These are phyloP conservation scores for Talaromyces atroroseus DNA, from an alignment of 2,329 filamentous ascomycete genomes.

Conservation along the genomic window DNA sequence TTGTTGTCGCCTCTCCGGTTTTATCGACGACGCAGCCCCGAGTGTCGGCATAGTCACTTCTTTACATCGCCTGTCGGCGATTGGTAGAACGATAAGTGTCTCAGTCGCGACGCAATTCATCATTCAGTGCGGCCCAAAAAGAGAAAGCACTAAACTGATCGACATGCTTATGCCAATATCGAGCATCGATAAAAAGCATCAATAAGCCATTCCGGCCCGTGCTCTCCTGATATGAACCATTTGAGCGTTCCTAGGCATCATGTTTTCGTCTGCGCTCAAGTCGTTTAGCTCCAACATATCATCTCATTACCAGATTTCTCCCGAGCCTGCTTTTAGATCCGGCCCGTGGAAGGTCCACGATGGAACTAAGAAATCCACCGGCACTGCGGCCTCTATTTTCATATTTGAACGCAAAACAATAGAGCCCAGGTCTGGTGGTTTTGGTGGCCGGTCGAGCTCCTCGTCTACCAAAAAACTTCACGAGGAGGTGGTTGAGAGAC, in stretches of 20 bases:
- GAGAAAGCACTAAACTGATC: background rate
- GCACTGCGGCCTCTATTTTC: constrained; percentile 84
- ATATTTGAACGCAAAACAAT: constrained; percentile 87
- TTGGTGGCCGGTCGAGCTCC: constrained; percentile 57
- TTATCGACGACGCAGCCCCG: background rate
- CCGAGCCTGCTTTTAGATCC: constrained; percentile 68
- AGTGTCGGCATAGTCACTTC: background rate
- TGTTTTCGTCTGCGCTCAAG: constrained; percentile 93
- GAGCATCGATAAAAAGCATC: background rate
- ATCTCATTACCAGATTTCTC: constrained; percentile 79
- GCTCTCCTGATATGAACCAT: background rate
- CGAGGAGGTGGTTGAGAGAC: constrained; percentile 82
- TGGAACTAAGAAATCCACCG: constrained; percentile 92
- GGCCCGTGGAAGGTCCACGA: constrained; percentile 98
- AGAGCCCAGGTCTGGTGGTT: constrained; percentile 60
- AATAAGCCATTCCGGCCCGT: background rate
- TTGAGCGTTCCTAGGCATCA: constrained; percentile 41
- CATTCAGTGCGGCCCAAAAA: background rate
- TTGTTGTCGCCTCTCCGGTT: background rate
- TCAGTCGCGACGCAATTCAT: background rate
- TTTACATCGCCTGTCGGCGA: background rate
- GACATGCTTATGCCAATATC: constrained; percentile 2
- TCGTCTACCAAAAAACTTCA: constrained; percentile 71
- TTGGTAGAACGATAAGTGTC: background rate
- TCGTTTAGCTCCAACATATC: constrained; percentile 92